A percentile compares a stretch with the other conserved stretches of the same genome.
Conservation (phyloP, 768 basidiomycete species). For the Sporobolomyces pararoseus region DNA sequence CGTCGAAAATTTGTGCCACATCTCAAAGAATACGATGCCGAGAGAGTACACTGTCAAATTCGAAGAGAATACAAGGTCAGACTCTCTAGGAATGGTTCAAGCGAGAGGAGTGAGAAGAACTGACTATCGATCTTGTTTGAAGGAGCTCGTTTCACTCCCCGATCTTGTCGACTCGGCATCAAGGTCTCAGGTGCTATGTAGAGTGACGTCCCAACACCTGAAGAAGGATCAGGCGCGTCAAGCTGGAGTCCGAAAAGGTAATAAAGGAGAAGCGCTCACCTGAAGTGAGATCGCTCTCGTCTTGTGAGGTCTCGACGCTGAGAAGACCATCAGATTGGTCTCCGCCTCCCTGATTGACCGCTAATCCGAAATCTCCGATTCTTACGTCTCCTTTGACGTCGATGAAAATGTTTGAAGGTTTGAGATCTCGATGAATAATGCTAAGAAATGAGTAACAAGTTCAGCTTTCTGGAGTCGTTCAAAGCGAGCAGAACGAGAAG, state of each 20-base stretch:
- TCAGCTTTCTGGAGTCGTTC: background rate
- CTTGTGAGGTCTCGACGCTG: conserved; percentile 33
- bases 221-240: background rate
- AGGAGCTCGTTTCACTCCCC: conserved; percentile 28
- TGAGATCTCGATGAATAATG: conserved; percentile 46
- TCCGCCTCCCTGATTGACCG: conserved; percentile 34
- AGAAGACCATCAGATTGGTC: conserved; percentile 30
- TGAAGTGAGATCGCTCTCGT: conserved; percentile 37
- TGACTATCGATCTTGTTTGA: conserved; percentile 44
- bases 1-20: conserved; percentile 42
- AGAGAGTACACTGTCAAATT: conserved; percentile 44
- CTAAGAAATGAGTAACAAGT: background rate
- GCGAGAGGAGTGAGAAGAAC: background rate
- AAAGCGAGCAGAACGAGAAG: background rate
- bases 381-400: conserved; percentile 41
- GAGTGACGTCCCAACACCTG: conserved; percentile 45
- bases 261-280: background rate
- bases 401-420: conserved; percentile 43
- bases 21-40: conserved; percentile 43
- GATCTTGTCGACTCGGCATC: conserved; percentile 21
- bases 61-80: background rate
- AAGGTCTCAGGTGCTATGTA: conserved; percentile 45
- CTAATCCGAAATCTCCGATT: conserved; percentile 42
- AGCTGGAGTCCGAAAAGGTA: background rate
- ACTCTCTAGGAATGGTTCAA: background rate